Evolutionary conservation across 768 basidiomycete species (phyloP), one percentile per base, ranked within the genome.

Genomic region (Trametes sanguinea): DNA sequence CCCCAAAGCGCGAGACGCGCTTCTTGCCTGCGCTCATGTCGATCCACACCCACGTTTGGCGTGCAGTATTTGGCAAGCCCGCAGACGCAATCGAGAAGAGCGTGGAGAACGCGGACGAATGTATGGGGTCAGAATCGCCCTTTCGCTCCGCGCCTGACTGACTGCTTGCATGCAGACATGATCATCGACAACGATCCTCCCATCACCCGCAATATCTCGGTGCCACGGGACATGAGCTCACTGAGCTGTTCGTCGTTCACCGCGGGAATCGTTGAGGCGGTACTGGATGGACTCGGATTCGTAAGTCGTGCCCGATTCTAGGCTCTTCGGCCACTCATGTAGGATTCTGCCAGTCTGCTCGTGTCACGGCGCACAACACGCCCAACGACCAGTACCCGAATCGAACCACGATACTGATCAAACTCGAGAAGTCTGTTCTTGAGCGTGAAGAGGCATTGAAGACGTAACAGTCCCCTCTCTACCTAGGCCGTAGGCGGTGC

Each of bases 171-270:
- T 47, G 14, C 37, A 96, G 94, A 98, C 76, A 98, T 98, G 97
- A 91, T 99, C 65, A 90, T 96, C 62, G 91, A 98, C 80, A 98
- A 99, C 73, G 92, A 95, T 71, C 95, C 97, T 10, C 84, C 89
- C 22, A 81, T 98, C 65, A 95, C 97, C 64, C 87, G 93, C 61
- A 83, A 93, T 66, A 93, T 99, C 63, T 94, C 94, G 33, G 91
- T 98, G 13, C 97, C 97, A 22, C 86, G 86, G 68, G 97, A 99
- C 72, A 87, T 99, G 85, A 92, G 88, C 69, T 88, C 91, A 69
- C 81, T 99, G 42, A 95, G 91, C 68, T 98, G 95, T 71, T 97
- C 94, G n/a, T 98, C 97, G 2, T 91, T 96, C 71, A 94, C 94
- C 0, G 97, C 97, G 10, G 97, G 97, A 1, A 88, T 99, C 51